phyloP scores from a whole-genome alignment of 2,329 filamentous ascomycete species.

The Mariannaea elegans region DNA sequence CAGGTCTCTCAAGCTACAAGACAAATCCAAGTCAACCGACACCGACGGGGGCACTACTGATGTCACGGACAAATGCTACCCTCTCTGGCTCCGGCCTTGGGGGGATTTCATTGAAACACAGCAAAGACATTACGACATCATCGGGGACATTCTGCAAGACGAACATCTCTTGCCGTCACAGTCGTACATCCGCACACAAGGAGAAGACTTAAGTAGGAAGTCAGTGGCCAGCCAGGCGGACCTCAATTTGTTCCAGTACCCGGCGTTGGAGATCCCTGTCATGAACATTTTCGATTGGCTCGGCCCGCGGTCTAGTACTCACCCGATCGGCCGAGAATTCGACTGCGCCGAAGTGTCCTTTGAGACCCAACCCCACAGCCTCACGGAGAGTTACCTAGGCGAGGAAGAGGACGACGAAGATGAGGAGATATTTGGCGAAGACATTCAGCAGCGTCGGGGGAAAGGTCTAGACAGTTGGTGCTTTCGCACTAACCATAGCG shows the following conservation, averaged over 20 bases:
- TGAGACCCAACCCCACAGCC: no score
- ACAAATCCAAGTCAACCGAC: slow-evolving; percentile 5
- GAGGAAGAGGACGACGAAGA: no score
- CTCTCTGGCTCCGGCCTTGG: slow-evolving; percentile 31
- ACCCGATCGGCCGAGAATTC: no score
- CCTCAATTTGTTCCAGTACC: no score
- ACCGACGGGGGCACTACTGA: slow-evolving; percentile 18
- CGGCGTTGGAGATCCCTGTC: no score
- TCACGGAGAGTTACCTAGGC: no score
- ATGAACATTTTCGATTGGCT: no score
- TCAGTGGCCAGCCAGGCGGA: not conserved
- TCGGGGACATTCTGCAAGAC: slow-evolving; percentile 16
- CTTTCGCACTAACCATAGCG: not conserved
- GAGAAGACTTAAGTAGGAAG: not conserved
- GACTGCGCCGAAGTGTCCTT: no score
- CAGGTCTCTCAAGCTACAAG: slow-evolving; percentile 15
- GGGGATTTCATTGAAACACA: slow-evolving; percentile 15
- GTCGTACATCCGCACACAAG: not conserved
- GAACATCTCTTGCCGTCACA: slow-evolving; percentile 25
- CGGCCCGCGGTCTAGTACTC: no score
- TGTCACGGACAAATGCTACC: slow-evolving; percentile 33
- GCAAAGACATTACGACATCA: slow-evolving; percentile 20
- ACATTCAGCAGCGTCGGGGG: not conserved
- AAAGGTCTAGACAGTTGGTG: not conserved
- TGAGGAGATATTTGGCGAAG: not conserved